Evolutionary conservation across 768 basidiomycete genomes (phyloP), one percentile per base, ranked within the genome.

Genomic region (Tricholoma sp.): DNA sequence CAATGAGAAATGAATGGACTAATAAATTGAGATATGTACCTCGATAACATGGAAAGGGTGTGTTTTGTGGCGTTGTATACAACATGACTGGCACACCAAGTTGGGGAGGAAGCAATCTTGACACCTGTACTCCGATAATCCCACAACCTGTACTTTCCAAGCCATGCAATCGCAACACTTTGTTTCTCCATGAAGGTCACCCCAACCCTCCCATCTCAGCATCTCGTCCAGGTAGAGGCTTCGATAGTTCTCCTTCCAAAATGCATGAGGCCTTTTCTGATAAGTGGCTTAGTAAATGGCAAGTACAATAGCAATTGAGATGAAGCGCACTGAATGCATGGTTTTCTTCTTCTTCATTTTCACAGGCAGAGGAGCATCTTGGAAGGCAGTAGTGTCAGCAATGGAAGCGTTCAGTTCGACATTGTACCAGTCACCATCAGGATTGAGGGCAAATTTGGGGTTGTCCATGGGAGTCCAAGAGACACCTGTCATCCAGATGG

Each of bases 91-190:
- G 37, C 59, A 63, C 12, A 29, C 18, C 5, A 50, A 10, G 24
- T 50, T 24, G 7, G 49, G 49, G 18, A 49, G 22, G 21, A 63
- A 52, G 60, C 61, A 63, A 9, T 56, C 59, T 8, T 3, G 5
- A 39, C 61, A 63, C 6, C 59, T 56, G 29, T 56, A 59, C 2
- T 11, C 3, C 1, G 56, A 6, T 34, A 4, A 9, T n/a, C 53
- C 57, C 12, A 32, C 16, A 18, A 3, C 4, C n/a, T 56, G 21
- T 9, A 37, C 24, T 29, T 52, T 39, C 16, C 60, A 22, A 24
- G 60, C 52, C 18, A 58, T 16, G 34, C 59, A 63, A 51, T 63
- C 62, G 12, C 14, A 2, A 52, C 62, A 63, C 9, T 24, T 9
- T 14, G 24, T 18, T 21, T 31, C 45, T 18, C 27, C 12, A 0